These are phyloP conservation scores for Rhodofomes roseus DNA, from an alignment of 1,284 basidiomycete species.

Conservation along the genomic window DNA sequence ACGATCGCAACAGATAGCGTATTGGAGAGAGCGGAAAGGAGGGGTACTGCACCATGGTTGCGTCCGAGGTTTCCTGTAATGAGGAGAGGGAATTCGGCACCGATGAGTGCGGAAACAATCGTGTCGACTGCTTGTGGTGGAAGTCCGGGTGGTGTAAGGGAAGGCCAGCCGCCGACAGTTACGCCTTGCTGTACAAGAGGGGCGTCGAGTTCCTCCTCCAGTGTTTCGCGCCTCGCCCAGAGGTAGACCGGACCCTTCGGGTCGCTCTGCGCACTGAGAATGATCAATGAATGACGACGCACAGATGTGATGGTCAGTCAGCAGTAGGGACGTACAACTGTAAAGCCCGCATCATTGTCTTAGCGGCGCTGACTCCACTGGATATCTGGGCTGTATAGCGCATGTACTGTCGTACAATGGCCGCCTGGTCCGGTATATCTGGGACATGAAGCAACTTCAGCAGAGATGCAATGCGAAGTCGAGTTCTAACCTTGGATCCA, in stretches of 20 bases:
- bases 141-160: slow-evolving; percentile 47
- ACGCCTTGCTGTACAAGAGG: slow-evolving; percentile 27
- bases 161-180: slow-evolving; percentile 40
- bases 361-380: slow-evolving; percentile 45
- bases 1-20: slow-evolving; percentile 53
- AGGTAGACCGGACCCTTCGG: slow-evolving; percentile 71
- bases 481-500: slow-evolving; percentile 53
- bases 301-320: not conserved
- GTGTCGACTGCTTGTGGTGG: slow-evolving; percentile 39
- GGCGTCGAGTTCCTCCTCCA: slow-evolving; percentile 56
- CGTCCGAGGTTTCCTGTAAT: slow-evolving; percentile 60
- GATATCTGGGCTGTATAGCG: slow-evolving; percentile 55
- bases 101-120: slow-evolving; percentile 45
- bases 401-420: slow-evolving; percentile 71
- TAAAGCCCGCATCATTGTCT: slow-evolving; percentile 51
- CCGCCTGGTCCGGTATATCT: slow-evolving; percentile 64
- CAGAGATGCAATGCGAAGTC: too few species aligned
- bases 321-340: slow-evolving; percentile 43
- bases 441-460: not conserved
- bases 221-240: slow-evolving; percentile 63
- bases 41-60: slow-evolving; percentile 41
- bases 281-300: not conserved
- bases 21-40: slow-evolving; percentile 45
- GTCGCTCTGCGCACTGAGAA: slow-evolving; percentile 50
- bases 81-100: slow-evolving; percentile 53